Evolutionary conservation across 2,329 filamentous ascomycete species (phyloP), one percentile per base, ranked within the genome.

Genomic region (Verticillium alfalfae): DNA sequence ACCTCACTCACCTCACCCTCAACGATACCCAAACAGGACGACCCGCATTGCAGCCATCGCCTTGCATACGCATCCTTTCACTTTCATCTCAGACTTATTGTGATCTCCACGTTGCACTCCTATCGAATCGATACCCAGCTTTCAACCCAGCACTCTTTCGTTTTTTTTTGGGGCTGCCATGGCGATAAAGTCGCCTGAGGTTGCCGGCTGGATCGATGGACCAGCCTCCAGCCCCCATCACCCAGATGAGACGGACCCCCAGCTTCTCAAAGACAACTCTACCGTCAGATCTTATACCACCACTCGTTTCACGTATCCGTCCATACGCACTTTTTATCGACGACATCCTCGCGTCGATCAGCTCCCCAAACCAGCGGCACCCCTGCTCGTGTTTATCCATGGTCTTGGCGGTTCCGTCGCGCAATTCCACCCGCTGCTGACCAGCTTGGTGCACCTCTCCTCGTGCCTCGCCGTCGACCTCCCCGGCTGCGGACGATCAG

Each of bases 331-430:
- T 54, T 97, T 98, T 74, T 93, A 90, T 76, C 86, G 89, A 61
- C 85, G 86, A 60, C 95, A 97, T 75, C 84, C 88, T 22, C 92
- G 97, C 70, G 87, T 88, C n/a, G 85, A 88, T 63, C 91, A 95
- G 72, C 82, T 98, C 4, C 92, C 92, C 2, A 83, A 80, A 52
- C 82, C 87, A 64, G 91, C 92, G 1, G 82, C 84, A 0, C 95
- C 95, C 1, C 78, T 99, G 10, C 78, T 98, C 3, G 93, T 98
- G 54, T 97, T 96, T 71, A 82, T 98, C 62, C 95, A 98, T 70
- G 95, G 95, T 1, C 82, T 98, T 10, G 95, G 94, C n/a, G 95
- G 95, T 57, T 96, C 92, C 0, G 84, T 93, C 31, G 89, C 92
- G 12, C 95, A 98, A 71, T 98, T 97, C 71, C 84, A 91, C 61